phyloP scores from a whole-genome alignment of 75 land plant genomes.

The Picea glauca region DNA sequence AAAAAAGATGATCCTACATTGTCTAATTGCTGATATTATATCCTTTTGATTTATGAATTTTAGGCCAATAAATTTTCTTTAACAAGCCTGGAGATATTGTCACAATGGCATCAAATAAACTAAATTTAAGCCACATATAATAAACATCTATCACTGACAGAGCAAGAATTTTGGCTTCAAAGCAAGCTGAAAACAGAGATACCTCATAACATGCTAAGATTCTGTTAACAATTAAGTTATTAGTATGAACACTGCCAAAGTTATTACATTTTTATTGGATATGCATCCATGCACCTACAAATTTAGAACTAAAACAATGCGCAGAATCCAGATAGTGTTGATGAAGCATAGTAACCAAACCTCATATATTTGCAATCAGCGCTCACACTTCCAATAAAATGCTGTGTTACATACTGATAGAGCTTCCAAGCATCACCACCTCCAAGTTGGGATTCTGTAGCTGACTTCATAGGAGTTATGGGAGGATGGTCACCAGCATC shows the following conservation, averaged over 20 bases:
- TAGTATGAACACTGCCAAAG: not conserved
- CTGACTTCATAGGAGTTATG: conserved; percentile 85
- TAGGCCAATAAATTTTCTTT: too few relatives aligned
- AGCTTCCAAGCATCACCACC: conserved; percentile 87
- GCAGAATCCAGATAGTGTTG: not conserved
- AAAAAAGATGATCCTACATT: too few relatives aligned
- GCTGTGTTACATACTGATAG: conserved; percentile 87
- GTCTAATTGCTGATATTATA: too few relatives aligned
- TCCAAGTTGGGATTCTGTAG: conserved; percentile 77
- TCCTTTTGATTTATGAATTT: too few relatives aligned
- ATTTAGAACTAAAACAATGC: not conserved
- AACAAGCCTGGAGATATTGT: too few relatives aligned
- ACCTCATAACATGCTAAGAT: not conserved
- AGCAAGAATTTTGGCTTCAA: not conserved
- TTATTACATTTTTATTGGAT: not conserved
- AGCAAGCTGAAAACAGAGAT: not conserved
- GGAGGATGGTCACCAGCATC: conserved; percentile 99
- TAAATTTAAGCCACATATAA: not conserved
- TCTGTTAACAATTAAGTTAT: not conserved
- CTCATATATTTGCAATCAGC: conserved; percentile 88
- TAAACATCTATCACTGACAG: not conserved
- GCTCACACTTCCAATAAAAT: conserved; percentile 84
- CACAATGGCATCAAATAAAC: too few relatives aligned
- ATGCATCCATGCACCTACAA: not conserved
- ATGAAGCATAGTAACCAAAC: conserved; percentile 22